phyloP scores from a whole-genome alignment of 2,329 filamentous ascomycete species.

The Aschersonia sp. region DNA sequence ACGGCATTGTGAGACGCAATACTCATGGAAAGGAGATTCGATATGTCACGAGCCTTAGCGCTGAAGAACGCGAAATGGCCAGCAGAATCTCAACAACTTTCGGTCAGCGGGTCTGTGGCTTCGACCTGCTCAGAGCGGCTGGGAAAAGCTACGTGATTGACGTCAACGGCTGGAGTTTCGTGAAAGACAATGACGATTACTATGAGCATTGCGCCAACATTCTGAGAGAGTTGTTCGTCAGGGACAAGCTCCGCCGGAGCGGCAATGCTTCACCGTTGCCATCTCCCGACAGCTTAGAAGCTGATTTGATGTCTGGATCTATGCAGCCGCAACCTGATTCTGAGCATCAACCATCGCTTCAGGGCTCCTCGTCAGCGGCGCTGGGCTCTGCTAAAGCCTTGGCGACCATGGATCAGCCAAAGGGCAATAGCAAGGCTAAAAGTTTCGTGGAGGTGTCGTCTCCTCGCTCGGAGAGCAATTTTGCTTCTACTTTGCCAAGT shows the following conservation, averaged over 20 bases:
- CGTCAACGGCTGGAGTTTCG: slow-evolving; percentile 98
- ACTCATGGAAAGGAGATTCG: slow-evolving; percentile 94
- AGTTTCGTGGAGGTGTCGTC: slow-evolving; percentile 14
- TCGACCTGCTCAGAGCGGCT: slow-evolving; percentile 77
- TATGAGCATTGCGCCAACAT: slow-evolving; percentile 86
- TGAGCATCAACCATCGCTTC: slow-evolving; percentile 11
- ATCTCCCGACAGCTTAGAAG: slow-evolving; percentile 30
- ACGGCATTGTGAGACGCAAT: slow-evolving; percentile 88
- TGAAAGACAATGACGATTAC: slow-evolving; percentile 98
- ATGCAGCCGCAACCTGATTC: slow-evolving; percentile 22
- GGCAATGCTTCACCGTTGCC: slow-evolving; percentile 42
- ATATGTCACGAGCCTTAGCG: slow-evolving; percentile 75
- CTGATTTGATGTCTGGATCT: slow-evolving; percentile 23
- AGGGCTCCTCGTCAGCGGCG: neutral
- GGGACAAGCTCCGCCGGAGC: slow-evolving; percentile 54
- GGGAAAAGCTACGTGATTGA: slow-evolving; percentile 96
- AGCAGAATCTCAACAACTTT: slow-evolving; percentile 83
- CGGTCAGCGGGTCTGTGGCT: slow-evolving; percentile 89
- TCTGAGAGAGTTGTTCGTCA: slow-evolving; percentile 73
- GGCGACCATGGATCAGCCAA: neutral
- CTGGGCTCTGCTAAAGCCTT: neutral
- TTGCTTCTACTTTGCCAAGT: slow-evolving; percentile 20
- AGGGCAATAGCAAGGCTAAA: slow-evolving; percentile 10
- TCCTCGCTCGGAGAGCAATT: slow-evolving; percentile 16
- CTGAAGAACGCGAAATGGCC: slow-evolving; percentile 74